A percentile compares a stretch with the other conserved stretches of the same genome.
phyloP scores from a whole-genome alignment of 2,329 filamentous ascomycete genomes.

The Pseudogymnoascus sp. region DNA sequence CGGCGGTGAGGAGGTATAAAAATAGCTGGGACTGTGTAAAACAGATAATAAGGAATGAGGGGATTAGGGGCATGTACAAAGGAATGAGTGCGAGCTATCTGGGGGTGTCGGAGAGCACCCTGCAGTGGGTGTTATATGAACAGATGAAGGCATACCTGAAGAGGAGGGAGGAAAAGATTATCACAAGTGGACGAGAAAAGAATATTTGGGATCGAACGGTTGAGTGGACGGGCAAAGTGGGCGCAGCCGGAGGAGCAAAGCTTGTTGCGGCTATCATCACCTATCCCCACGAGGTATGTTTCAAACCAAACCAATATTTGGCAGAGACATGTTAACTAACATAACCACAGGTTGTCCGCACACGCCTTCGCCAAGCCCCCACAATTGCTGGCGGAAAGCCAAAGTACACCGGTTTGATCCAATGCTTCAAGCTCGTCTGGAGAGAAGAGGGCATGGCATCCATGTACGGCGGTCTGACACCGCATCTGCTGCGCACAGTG shows the following conservation, averaged over 20 bases:
- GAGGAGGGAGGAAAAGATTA: slow-evolving; percentile 51
- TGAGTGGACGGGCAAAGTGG: slow-evolving; percentile 69
- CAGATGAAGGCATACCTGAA: slow-evolving; percentile 74
- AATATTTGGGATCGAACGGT: slow-evolving; percentile 67
- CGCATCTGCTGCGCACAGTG: slow-evolving; percentile 83
- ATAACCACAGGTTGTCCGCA: slow-evolving; percentile 60
- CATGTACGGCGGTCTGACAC: slow-evolving; percentile 84
- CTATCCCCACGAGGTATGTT: slow-evolving; percentile 79
- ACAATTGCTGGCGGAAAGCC: slow-evolving; percentile 54
- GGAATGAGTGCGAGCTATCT: slow-evolving; percentile 88
- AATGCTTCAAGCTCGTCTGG: slow-evolving; percentile 83
- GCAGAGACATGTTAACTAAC: slow-evolving; percentile 7
- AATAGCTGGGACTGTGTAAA: slow-evolving; percentile 83
- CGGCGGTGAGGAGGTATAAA: slow-evolving; percentile 60
- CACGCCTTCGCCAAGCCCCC: slow-evolving; percentile 78
- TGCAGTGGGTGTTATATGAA: slow-evolving; percentile 94
- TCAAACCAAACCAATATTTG: background rate
- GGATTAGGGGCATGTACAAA: slow-evolving; percentile 74
- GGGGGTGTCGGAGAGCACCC: slow-evolving; percentile 78
- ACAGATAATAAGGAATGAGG: slow-evolving; percentile 74
- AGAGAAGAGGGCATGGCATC: slow-evolving; percentile 80
- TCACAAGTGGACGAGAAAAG: slow-evolving; percentile 51
- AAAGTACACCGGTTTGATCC: slow-evolving; percentile 82
- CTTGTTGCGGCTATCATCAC: slow-evolving; percentile 75
- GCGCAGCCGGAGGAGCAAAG: slow-evolving; percentile 76